Evolutionary conservation across 129 eudicot species (phyloP), one percentile per base, ranked within the genome.

Genomic region (Lonicera japonica): DNA sequence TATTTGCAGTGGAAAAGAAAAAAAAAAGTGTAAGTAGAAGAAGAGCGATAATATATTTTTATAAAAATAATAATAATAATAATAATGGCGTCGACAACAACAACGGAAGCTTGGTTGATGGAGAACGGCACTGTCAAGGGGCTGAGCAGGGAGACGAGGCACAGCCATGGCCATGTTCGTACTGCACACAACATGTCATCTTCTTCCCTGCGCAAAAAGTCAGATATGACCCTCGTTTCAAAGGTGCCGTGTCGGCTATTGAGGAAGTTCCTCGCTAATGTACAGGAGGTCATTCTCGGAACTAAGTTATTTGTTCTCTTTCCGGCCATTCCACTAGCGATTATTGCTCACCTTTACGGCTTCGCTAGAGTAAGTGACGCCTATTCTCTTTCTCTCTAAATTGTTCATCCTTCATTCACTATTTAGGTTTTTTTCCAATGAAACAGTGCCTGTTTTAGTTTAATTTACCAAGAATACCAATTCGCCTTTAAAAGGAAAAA

Each of bases 111-210:
- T 2, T 29, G 36, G 36, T 29, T 29, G 36, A 7, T 81, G 21
- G 97, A 90, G 69, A 90, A 83, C 19, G 97, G 91, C 25, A 40
- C 64, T 19, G 63, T 61, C 9, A 86, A 81, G 73, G 14, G 54
- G 22, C 45, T 79, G 29, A 77, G 78, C 73, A 81, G 71, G 70
- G 95, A 83, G 60, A 43, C 54, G 29, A 72, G 82, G 21, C 86
- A 65, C 2, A 81, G 83, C 2, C 80, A 65, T 4, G 83, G 83
- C 2, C 80, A 77, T 63, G 82, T 50, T 66, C 88, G 90, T 38
- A 84, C 95, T 0, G 97, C 95, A n/a, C 97, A 91, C 68, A 87
- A 84, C 67, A 65, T 68, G 78, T 91, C 98, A 5, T 63, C 98
- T 0, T 65, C 94, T 0, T 87, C 94, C 12, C 84, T 91, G 2